Base-by-base conservation (phyloP, 352 stramenopile genomes). In the Globisporangium yorkense region DNA sequence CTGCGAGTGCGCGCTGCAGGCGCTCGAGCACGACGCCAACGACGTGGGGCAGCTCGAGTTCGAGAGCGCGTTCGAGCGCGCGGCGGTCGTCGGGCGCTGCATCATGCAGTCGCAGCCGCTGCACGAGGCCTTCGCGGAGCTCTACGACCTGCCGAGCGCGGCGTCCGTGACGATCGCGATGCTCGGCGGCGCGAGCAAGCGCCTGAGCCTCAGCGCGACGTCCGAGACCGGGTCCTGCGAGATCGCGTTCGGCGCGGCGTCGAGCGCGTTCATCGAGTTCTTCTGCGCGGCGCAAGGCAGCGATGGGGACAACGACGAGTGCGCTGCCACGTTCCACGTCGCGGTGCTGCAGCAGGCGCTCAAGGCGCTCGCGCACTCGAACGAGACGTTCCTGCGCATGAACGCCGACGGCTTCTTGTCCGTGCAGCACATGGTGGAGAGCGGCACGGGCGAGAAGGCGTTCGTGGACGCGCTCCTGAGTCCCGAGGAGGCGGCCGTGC, bases 101-200 rank as follows among this genome's bases (percentile, higher is more conserved):
- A 94, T 94, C 58, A 92, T 94, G 45, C 77, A 90, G 66, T 92
- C 82, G 6, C 71, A 88, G 53, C 80, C 83, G 24, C 69, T 94
- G 33, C 83, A 85, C 51, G 85, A 94, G 24, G 85, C 83, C 5
- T 92, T 89, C 51, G 72, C 76, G 0, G 85, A 94, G 72, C 76
- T 94, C 39, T 89, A 92, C 53, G 85, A 92, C 59, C 67, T 94
- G 45, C 85, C 85, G 20, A 91, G 78, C 59, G 85, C 80, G n/a
- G 85, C 80, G 21, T 80, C 70, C 39, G 83, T 94, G 40, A 89
- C 70, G 10, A 87, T 94, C 56, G 57, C 75, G 56, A 92, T 94
- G 85, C 63, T 72, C 40, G 65, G 70, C 48, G 41, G 49, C 3
- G 27, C 53, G 2, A 41, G 35, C 31, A 79, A 74, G 51, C 81